phyloP scores from a whole-genome alignment of 345 rosid genomes.

The Syzygium aqueum region DNA sequence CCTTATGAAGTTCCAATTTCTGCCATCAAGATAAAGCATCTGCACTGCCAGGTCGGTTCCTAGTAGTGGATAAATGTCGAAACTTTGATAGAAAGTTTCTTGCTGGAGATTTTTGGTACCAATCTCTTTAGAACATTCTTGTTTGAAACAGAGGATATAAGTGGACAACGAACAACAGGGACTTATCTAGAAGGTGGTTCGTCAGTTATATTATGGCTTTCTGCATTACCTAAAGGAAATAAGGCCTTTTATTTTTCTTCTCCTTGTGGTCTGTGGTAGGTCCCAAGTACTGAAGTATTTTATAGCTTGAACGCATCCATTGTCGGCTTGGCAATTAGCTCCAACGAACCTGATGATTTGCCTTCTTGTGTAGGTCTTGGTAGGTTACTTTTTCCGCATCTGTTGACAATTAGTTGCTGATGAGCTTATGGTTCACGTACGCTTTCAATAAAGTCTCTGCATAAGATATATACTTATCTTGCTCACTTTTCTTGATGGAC shows the following conservation, averaged over 20 bases:
- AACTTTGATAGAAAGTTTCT: not conserved
- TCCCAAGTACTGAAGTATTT: conserved; percentile 49
- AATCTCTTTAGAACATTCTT: not conserved
- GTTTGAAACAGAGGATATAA: not conserved
- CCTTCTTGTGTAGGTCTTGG: conserved; percentile 88
- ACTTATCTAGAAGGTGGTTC: not conserved
- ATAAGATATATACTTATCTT: not conserved
- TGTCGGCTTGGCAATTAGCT: conserved; percentile 81
- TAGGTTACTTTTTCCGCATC: conserved; percentile 15
- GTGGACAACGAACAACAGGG: not conserved
- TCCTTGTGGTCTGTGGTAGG: conserved; percentile 30
- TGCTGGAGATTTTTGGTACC: not conserved
- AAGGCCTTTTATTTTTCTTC: not conserved
- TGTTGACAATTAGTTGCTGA: not conserved
- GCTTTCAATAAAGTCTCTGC: not conserved
- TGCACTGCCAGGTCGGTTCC: conserved; percentile 64
- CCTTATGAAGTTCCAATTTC: conserved; percentile 87
- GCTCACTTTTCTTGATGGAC: conserved; percentile 3
- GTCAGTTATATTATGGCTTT: not conserved
- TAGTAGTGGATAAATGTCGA: not conserved
- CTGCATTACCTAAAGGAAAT: not conserved
- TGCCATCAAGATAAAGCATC: conserved; percentile 67
- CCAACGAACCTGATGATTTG: conserved; percentile 44
- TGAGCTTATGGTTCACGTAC: not conserved
- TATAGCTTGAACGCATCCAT: conserved; percentile 79